Evolutionary conservation across 352 stramenopile genomes (phyloP).

Genomic region (Phytophthora meadii): DNA sequence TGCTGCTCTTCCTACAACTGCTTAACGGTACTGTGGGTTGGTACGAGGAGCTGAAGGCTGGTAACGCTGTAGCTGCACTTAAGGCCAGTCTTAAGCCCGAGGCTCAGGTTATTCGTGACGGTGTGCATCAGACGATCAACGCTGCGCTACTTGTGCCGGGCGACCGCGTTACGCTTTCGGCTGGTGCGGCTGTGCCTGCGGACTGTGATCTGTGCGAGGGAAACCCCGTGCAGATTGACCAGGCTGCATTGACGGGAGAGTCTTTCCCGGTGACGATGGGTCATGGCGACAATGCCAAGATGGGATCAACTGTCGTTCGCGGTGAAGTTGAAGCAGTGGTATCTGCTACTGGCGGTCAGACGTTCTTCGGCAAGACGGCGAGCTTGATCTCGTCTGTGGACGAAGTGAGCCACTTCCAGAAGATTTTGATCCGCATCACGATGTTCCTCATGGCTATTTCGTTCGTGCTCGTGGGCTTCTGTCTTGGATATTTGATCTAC

Average conservation of each 20-base stretch:
- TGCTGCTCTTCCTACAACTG: conserved; percentile 77
- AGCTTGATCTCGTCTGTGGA: conserved; percentile 77
- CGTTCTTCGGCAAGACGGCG: conserved; percentile 93
- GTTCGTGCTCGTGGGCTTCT: conserved; percentile 88
- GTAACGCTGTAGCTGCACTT: conserved; percentile 86
- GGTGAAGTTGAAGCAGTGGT: conserved; percentile 95
- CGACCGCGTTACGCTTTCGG: conserved; percentile 91
- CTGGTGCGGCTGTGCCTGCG: conserved; percentile 92
- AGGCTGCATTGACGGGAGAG: conserved; percentile 94
- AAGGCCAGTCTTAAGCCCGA: conserved; percentile 88
- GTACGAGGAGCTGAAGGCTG: conserved; percentile 86
- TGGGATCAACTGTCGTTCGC: conserved; percentile 82
- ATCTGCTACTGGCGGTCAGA: conserved; percentile 87
- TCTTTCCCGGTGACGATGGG: conserved; percentile 93
- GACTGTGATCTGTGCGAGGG: conserved; percentile 91
- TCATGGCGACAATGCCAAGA: conserved; percentile 85
- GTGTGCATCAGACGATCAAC: conserved; percentile 89
- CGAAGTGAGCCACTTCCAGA: conserved; percentile 89
- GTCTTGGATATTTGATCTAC: conserved; percentile 86
- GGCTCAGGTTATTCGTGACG: conserved; percentile 89
- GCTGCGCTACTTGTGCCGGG: conserved; percentile 92
- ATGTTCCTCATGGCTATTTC: conserved; percentile 91
- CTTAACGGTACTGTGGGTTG: conserved; percentile 75
- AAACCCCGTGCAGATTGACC: conserved; percentile 88
- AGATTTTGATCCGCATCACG: conserved; percentile 93